phyloP scores from a whole-genome alignment of 164 flowering plant species.

The Nymphaea colorata region DNA sequence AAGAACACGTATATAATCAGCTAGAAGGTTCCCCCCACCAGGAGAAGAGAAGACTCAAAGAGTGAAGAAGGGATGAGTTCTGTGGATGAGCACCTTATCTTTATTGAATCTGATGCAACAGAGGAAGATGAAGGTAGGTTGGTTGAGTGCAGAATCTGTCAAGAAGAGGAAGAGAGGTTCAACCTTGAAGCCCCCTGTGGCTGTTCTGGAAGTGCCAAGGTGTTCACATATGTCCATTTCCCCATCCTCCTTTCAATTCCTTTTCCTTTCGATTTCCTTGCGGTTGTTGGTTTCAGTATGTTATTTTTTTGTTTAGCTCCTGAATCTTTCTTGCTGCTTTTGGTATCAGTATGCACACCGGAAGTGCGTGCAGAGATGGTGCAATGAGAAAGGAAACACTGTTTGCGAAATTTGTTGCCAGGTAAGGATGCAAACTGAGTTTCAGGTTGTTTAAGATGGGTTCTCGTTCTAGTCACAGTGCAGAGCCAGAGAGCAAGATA shows the following conservation, averaged over 20 bases:
- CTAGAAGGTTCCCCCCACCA: too few species aligned
- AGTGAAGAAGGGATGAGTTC: too few species aligned
- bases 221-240: not conserved
- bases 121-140: not conserved
- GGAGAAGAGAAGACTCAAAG: too few species aligned
- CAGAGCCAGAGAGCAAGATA: too few species aligned
- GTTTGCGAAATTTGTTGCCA: slow-evolving; percentile 12
- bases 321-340: not conserved
- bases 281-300: not conserved
- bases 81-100: not conserved
- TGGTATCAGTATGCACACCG: slow-evolving; percentile 11
- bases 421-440: not conserved
- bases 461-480: too few species aligned
- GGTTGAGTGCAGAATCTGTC: not conserved
- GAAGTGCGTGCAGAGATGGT: slow-evolving; percentile 14
- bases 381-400: slow-evolving; percentile 12
- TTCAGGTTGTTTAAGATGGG: too few species aligned
- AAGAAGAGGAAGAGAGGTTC: not conserved
- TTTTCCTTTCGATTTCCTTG: not conserved
- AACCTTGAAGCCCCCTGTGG: not conserved
- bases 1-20: too few species aligned
- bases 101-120: not conserved
- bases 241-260: not conserved
- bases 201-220: not conserved
- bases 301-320: not conserved